Conservation (phyloP, 495 filamentous ascomycete species). For the Talaromyces trachyspermus region DNA sequence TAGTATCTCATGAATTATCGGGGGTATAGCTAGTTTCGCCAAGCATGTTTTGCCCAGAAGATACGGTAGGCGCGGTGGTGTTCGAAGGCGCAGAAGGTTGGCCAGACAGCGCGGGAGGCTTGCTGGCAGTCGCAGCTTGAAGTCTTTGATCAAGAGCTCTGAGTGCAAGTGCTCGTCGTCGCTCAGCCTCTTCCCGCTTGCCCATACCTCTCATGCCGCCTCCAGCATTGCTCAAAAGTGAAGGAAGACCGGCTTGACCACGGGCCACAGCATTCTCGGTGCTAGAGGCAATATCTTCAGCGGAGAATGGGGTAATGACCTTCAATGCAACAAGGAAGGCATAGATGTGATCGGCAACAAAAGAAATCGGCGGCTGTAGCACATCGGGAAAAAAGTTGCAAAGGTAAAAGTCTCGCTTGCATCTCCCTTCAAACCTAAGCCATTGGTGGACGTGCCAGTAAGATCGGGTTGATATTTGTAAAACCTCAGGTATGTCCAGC, state of each 20-base stretch:
- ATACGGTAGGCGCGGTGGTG: conserved; percentile 25
- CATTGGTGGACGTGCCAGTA: conserved; percentile 45
- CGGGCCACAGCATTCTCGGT: conserved; percentile 61
- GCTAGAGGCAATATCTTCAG: conserved; percentile 73
- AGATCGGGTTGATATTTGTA: conserved; percentile 72
- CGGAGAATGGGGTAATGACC: conserved; percentile 80
- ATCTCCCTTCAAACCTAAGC: conserved; percentile 60
- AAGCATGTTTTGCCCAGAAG: conserved; percentile 41
- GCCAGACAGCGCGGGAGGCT: conserved; percentile 26
- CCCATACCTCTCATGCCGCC: conserved; percentile 34
- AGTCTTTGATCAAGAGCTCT: conserved; percentile 88
- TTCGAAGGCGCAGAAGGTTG: conserved; percentile 35
- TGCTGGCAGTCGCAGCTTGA: conserved; percentile 63
- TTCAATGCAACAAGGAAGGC: conserved; percentile 61
- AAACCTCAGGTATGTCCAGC: conserved; percentile 96
- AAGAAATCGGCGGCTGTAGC: conserved; percentile 67
- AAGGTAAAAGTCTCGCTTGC: conserved; percentile 94
- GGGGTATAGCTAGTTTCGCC: conserved; percentile 65
- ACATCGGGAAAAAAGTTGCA: conserved; percentile 86
- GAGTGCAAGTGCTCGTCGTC: conserved; percentile 79
- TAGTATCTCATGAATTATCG: conserved; percentile 43
- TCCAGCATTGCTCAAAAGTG: conserved; percentile 45
- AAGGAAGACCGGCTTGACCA: conserved; percentile 62
- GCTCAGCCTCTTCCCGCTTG: conserved; percentile 82
- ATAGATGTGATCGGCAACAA: conserved; percentile 68